Evolutionary conservation across 2,329 filamentous ascomycete genomes (phyloP).

Genomic region (Zymoseptoria ardabiliae): DNA sequence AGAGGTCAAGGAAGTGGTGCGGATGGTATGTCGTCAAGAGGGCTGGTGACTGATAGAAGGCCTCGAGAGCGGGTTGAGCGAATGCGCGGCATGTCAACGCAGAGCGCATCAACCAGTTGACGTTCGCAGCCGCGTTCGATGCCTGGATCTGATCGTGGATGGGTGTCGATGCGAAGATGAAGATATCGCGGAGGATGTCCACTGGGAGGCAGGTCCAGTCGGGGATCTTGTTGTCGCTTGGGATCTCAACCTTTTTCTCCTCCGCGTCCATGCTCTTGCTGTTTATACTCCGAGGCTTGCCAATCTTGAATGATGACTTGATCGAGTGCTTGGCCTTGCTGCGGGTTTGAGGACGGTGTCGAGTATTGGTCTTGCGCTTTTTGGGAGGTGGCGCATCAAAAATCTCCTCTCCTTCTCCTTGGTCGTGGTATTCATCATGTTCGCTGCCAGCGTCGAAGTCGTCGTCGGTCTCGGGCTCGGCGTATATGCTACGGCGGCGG

Average conservation of each 20-base stretch:
- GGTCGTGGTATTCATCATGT: conserved; percentile 18
- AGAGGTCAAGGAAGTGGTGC: conserved; percentile 26
- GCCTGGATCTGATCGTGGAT: conserved; percentile 13
- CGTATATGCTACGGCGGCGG: conserved; percentile 10
- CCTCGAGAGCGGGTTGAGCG: conserved; percentile 30
- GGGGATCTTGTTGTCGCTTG: conserved; percentile 28
- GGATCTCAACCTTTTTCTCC: conserved; percentile 22
- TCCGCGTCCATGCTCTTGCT: conserved; percentile 10
- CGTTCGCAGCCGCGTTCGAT: conserved; percentile 18
- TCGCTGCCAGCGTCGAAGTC: conserved; percentile 7
- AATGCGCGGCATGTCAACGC: conserved; percentile 30
- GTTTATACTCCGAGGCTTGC: conserved; percentile 19
- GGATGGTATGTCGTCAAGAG: conserved; percentile 24
- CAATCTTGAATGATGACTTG: conserved; percentile 13
- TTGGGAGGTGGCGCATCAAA: conserved; percentile 16
- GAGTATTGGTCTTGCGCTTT: conserved; percentile 13
- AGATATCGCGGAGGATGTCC: conserved; percentile 29
- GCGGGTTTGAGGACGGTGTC: conserved; percentile 22
- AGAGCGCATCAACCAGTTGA: conserved; percentile 28
- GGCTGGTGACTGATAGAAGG: conserved; percentile 28
- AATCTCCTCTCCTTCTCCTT: conserved; percentile 8
- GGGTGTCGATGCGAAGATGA: conserved; percentile 27
- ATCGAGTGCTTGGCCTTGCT: conserved; percentile 13
- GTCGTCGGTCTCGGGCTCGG: conserved; percentile 27
- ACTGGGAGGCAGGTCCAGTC: conserved; percentile 30